These are phyloP conservation scores for Quercus phellos DNA, from an alignment of 331 rosid species.

Conservation along the genomic window DNA sequence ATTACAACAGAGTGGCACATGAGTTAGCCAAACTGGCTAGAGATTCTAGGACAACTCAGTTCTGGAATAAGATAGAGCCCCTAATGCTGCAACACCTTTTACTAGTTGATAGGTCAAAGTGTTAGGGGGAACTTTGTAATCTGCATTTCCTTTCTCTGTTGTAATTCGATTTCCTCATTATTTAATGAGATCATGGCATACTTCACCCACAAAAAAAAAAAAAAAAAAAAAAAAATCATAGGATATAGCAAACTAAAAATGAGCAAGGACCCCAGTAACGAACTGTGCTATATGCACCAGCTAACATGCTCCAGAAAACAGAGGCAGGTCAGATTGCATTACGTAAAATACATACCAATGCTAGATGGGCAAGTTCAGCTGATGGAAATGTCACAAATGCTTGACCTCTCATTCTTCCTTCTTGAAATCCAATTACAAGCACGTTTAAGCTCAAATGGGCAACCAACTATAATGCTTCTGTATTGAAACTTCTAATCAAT, in stretches of 20 bases:
- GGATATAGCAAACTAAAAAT: not conserved
- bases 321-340: not conserved
- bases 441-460: conserved; percentile 13
- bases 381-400: conserved; percentile 92
- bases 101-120: too few species aligned
- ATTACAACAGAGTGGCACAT: too few species aligned
- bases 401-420: conserved; percentile 98
- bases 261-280: not conserved
- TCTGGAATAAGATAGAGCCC: too few species aligned
- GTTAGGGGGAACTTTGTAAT: too few species aligned
- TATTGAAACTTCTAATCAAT: not conserved
- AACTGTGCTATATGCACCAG: not conserved
- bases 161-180: too few species aligned
- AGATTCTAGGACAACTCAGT: too few species aligned
- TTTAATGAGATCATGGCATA: too few species aligned
- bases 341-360: conserved; percentile 51
- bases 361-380: conserved; percentile 70
- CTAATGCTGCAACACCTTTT: too few species aligned
- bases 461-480: not conserved
- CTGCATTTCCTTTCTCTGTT: too few species aligned
- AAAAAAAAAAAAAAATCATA: not conserved
- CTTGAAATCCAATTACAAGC: conserved; percentile 48
- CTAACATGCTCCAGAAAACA: not conserved
- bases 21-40: too few species aligned
- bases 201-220: too few species aligned